These are phyloP conservation scores for Nevesoporus exiguus DNA, from an alignment of 768 basidiomycete species.

Conservation along the genomic window DNA sequence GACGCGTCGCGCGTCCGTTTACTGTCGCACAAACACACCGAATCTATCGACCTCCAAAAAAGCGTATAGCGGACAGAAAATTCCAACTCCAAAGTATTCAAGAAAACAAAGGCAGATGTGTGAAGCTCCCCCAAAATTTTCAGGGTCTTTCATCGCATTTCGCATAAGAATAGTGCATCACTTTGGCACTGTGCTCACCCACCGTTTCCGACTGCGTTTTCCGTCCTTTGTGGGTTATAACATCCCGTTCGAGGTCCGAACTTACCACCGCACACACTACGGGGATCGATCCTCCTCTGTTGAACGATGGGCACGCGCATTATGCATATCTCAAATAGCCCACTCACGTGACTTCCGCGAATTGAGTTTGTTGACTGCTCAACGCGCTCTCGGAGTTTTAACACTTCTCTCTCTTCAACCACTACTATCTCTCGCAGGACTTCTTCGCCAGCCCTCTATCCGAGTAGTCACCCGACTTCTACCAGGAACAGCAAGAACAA, in stretches of 20 bases:
- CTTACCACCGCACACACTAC: slow-evolving; percentile 1
- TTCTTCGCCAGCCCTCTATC: slow-evolving; percentile 16
- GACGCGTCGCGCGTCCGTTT: slow-evolving; percentile 31
- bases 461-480: slow-evolving; percentile 12
- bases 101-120: slow-evolving; percentile 16
- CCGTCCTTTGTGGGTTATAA: slow-evolving; percentile 11
- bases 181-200: slow-evolving; percentile 14
- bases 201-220: slow-evolving; percentile 14
- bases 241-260: slow-evolving; percentile 7
- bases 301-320: slow-evolving; percentile 11
- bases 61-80: slow-evolving; percentile 30
- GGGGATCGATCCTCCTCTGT: background rate
- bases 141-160: slow-evolving; percentile 19
- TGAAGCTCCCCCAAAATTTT: slow-evolving; percentile 14
- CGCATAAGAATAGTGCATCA: slow-evolving; percentile 8
- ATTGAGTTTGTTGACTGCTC: slow-evolving; percentile 40
- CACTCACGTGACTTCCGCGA: slow-evolving; percentile 37
- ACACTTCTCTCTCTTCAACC: slow-evolving; percentile 42
- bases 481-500: slow-evolving; percentile 18
- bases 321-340: slow-evolving; percentile 32
- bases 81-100: slow-evolving; percentile 17
- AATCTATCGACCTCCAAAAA: slow-evolving; percentile 28
- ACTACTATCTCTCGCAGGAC: slow-evolving; percentile 42
- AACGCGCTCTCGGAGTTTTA: slow-evolving; percentile 41
- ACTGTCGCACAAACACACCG: slow-evolving; percentile 26